A percentile compares a stretch with the other conserved stretches of the same genome.
Evolutionary conservation across 768 basidiomycete genomes (phyloP).

Genomic region (Trametes punicea): DNA sequence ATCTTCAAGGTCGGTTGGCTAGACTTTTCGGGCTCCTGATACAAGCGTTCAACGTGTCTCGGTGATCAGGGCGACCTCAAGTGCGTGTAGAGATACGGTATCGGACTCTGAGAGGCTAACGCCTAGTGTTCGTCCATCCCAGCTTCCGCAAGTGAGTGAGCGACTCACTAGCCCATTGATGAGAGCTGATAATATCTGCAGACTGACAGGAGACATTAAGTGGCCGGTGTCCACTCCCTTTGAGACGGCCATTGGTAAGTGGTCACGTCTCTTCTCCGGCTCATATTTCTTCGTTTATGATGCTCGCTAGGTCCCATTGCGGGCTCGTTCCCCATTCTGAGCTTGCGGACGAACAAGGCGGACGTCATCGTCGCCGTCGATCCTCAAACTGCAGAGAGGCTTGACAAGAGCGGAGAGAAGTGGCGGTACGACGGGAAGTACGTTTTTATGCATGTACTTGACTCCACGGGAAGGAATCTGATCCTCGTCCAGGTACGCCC

Average conservation of each 20-base stretch:
- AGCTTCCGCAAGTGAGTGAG: conserved; percentile 79
- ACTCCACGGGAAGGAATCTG: not conserved
- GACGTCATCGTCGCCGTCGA: conserved; percentile 87
- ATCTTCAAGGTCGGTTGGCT: conserved; percentile 68
- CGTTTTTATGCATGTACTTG: conserved; percentile 23
- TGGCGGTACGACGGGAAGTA: conserved; percentile 85
- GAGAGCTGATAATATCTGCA: conserved; percentile 31
- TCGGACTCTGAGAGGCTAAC: not conserved
- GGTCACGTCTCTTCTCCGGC: not conserved
- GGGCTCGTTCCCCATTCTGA: conserved; percentile 76
- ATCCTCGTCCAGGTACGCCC: conserved; percentile 21
- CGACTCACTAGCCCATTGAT: not conserved
- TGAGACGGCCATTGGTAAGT: conserved; percentile 62
- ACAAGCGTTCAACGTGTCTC: not conserved
- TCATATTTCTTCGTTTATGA: not conserved
- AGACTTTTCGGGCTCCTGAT: not conserved
- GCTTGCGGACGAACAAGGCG: conserved; percentile 91
- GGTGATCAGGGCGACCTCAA: conserved; percentile 77
- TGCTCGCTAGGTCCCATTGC: conserved; percentile 62
- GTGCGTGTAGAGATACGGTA: conserved; percentile 41
- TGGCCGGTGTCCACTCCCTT: conserved; percentile 87
- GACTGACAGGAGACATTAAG: conserved; percentile 81
- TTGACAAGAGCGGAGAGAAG: conserved; percentile 62
- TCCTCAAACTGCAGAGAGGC: conserved; percentile 59
- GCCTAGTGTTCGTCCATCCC: conserved; percentile 1